These are phyloP conservation scores for barley (Hordeum vulgare) DNA, from an alignment of 176 grass and related monocot genomes.

Conservation along the genomic window MorexV3_pseudomolecules_assembly NC_058521.1:47647196-47647695, in stretches of 20 bases:
- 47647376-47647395: not conserved
- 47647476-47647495: slow-evolving; percentile 24
- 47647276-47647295: not conserved
- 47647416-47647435: not conserved
- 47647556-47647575: slow-evolving; percentile 30
- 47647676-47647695: not conserved
- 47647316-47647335: not conserved
- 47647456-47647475: not conserved
- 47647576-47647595: slow-evolving; percentile 25
- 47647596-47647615: slow-evolving; percentile 49
- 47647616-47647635: not conserved
- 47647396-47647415: not conserved
- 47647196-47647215: not conserved
- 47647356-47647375: not conserved
- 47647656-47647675: not conserved
- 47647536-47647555: slow-evolving; percentile 54
- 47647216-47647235: not conserved
- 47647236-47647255: not conserved
- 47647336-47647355: slow-evolving; percentile 1
- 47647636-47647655: not conserved
- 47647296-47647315: slow-evolving; percentile 25
- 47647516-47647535: slow-evolving; percentile 11
- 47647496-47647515: not conserved
- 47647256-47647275: not conserved
- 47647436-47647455: not conserved